Conservation (phyloP, 2,329 filamentous ascomycete species). For the Bipolaris sorokiniana region DNA sequence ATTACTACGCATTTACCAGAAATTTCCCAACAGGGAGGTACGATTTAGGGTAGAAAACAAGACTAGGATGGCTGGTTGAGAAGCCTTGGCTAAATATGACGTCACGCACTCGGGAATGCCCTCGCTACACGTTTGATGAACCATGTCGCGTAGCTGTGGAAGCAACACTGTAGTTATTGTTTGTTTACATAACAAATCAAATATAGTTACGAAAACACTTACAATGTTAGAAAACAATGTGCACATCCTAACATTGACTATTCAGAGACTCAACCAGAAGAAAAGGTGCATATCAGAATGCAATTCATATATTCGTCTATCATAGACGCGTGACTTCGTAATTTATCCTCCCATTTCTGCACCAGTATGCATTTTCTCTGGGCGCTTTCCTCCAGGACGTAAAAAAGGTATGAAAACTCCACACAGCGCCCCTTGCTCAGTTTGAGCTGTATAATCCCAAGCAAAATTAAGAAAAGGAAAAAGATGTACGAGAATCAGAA, state of each 20-base stretch:
- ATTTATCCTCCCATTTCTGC: slow-evolving; percentile 3
- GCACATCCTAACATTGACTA: not conserved
- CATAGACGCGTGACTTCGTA: slow-evolving; percentile 15
- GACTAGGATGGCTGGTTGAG: not conserved
- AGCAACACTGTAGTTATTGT: not conserved
- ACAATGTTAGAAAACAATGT: not conserved
- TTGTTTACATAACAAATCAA: not conserved
- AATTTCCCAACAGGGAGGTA: no score
- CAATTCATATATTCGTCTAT: slow-evolving; percentile 17
- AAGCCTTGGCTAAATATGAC: not conserved
- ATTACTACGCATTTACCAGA: no score
- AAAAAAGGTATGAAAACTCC: slow-evolving; percentile 19
- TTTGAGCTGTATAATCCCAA: slow-evolving; percentile 8
- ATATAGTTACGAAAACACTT: not conserved
- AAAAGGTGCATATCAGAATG: not conserved
- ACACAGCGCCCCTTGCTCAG: slow-evolving; percentile 26
- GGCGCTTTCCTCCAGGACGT: not conserved
- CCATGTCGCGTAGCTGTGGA: not conserved
- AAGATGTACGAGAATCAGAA: slow-evolving; percentile 21
- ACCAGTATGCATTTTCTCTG: slow-evolving; percentile 2
- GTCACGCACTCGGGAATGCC: not conserved
- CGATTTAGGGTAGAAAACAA: not conserved
- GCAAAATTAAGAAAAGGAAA: not conserved
- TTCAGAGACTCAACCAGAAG: not conserved
- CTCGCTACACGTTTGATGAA: not conserved